Conservation (phyloP, 2,329 filamentous ascomycete genomes). For the Aspergillus hiratsukae region DNA sequence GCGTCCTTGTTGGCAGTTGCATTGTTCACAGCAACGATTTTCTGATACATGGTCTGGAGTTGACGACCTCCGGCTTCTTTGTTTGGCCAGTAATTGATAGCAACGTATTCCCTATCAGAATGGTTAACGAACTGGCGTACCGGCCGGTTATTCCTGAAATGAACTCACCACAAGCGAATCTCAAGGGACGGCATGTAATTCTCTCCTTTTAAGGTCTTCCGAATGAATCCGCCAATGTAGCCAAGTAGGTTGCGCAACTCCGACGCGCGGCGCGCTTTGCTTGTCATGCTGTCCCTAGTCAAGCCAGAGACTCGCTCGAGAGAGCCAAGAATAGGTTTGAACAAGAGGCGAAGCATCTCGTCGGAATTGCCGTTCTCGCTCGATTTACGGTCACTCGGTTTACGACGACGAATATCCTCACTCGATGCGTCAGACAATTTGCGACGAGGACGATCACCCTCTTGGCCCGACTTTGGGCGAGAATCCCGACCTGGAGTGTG, state of each 20-base stretch:
- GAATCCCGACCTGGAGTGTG: constrained; percentile 39
- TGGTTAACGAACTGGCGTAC: constrained; percentile 18
- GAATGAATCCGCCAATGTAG: constrained; percentile 46
- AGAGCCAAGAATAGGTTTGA: constrained; percentile 44
- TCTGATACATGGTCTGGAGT: constrained; percentile 37
- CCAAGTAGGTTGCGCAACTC: constrained; percentile 42
- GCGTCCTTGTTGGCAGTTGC: constrained; percentile 16
- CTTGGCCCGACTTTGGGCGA: constrained; percentile 33
- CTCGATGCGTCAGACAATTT: constrained; percentile 30
- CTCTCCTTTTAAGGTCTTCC: constrained; percentile 35
- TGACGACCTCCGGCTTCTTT: constrained; percentile 36
- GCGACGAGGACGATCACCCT: constrained; percentile 30
- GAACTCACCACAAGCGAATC: constrained; percentile 42
- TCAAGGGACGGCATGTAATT: constrained; percentile 38
- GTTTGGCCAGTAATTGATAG: constrained; percentile 44
- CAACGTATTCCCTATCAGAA: constrained; percentile 40
- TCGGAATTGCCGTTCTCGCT: constrained; percentile 36
- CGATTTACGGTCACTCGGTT: constrained; percentile 33
- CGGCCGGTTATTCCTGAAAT: not conserved
- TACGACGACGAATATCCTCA: constrained; percentile 33
- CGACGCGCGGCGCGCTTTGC: constrained; percentile 40
- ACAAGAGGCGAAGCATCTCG: constrained; percentile 42
- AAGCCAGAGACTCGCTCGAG: constrained; percentile 42
- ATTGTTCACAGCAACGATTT: constrained; percentile 30
- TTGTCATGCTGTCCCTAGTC: constrained; percentile 44